These are phyloP conservation scores for Monascus ruber DNA, from an alignment of 2,329 filamentous ascomycete genomes.

Conservation along the genomic window DNA sequence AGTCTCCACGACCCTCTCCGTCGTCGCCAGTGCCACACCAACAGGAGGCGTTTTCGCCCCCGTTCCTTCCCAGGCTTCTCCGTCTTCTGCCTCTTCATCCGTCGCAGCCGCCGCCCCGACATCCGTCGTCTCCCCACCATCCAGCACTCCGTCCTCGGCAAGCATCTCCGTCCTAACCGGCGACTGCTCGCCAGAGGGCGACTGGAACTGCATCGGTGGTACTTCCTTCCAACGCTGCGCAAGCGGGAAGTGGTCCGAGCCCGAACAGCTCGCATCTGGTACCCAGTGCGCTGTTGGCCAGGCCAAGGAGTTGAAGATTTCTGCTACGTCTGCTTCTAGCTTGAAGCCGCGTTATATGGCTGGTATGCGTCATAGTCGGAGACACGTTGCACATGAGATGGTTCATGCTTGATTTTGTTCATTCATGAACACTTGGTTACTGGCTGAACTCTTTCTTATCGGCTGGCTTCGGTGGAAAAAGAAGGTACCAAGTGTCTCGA, in stretches of 20 bases:
- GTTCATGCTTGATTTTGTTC: background rate
- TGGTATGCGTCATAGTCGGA: constrained; percentile 17
- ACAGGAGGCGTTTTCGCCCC: too few species aligned
- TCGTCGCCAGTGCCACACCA: too few species aligned
- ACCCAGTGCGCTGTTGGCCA: constrained; percentile 40
- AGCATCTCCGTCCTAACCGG: constrained; percentile 28
- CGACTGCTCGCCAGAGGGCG: constrained; percentile 43
- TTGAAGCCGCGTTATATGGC: constrained; percentile 15
- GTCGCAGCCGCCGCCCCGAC: constrained; percentile 9
- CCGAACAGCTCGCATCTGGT: constrained; percentile 42
- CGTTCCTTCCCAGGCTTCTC: background rate
- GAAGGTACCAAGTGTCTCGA: too few species aligned
- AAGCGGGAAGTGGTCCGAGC: constrained; percentile 44
- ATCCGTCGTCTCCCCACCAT: constrained; percentile 10
- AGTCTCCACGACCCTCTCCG: too few species aligned
- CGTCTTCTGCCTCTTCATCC: constrained; percentile 2
- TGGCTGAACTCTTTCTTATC: too few species aligned
- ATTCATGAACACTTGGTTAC: too few species aligned
- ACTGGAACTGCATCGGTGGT: constrained; percentile 49
- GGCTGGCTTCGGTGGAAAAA: too few species aligned
- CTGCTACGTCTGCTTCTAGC: constrained; percentile 3
- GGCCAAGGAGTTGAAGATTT: constrained; percentile 14
- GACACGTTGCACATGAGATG: constrained; percentile 4
- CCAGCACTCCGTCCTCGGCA: constrained; percentile 10
- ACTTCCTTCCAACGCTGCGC: constrained; percentile 51